These are phyloP conservation scores for Bocquillonia castaneifolia DNA, from an alignment of 441 rosid species.

Conservation along the genomic window DNA sequence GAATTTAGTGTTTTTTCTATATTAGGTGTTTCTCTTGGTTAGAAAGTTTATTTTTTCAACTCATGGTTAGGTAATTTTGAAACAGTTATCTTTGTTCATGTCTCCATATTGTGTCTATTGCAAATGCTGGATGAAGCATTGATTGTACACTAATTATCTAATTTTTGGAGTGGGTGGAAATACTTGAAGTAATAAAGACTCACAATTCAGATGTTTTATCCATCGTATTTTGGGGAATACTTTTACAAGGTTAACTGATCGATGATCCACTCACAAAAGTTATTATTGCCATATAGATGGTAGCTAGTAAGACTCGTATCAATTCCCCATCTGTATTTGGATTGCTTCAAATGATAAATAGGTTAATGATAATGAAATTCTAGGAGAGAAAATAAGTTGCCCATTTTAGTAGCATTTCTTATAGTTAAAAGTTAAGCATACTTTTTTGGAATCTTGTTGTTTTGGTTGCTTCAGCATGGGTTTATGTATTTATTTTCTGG, in stretches of 20 bases:
- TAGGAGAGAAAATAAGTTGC: neutral
- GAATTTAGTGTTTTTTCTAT: neutral
- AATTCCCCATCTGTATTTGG: neutral
- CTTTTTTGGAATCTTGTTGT: constrained; percentile 3
- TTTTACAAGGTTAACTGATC: neutral
- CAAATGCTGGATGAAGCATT: neutral
- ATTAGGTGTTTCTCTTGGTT: neutral
- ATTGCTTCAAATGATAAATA: neutral
- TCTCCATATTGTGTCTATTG: neutral
- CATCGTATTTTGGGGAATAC: neutral
- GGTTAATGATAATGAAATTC: neutral
- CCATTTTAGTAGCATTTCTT: constrained; percentile 1
- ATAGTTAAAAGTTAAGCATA: neutral
- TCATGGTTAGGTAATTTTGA: neutral
- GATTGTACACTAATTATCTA: neutral
- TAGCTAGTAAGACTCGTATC: neutral
- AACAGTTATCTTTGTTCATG: neutral
- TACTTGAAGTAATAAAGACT: neutral
- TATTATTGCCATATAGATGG: neutral
- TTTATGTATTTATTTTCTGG: neutral
- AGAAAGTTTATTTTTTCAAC: neutral
- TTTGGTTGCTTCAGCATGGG: constrained; percentile 3
- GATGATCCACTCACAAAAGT: too few species aligned
- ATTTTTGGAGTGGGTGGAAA: neutral
- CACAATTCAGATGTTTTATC: neutral